These are phyloP conservation scores for Backusella morwellensis DNA, from an alignment of 192 early-diverging fungal species.

Conservation along the genomic window DNA sequence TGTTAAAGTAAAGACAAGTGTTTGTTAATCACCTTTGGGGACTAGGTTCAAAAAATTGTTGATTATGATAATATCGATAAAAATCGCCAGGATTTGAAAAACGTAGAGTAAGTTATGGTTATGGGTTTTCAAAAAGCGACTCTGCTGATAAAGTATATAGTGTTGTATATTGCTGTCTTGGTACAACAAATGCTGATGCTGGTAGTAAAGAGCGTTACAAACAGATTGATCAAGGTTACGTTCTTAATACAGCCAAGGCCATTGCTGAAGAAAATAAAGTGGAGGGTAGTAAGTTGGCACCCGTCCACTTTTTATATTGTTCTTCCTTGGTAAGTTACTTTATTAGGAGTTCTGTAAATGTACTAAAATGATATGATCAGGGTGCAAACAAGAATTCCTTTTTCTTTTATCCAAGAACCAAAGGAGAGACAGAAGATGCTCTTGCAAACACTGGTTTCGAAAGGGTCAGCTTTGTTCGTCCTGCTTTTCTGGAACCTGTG, in stretches of 20 bases:
- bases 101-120: conserved; percentile 39
- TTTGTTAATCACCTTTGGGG: no score
- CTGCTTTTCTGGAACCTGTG: conserved; percentile 46
- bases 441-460: conserved; percentile 62
- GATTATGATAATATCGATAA: conserved; percentile 73
- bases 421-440: conserved; percentile 74
- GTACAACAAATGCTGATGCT: conserved; percentile 64
- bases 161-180: conserved; percentile 71
- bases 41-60: conserved; percentile 59
- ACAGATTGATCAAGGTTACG: conserved; percentile 80
- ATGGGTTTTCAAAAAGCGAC: neutral
- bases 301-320: conserved; percentile 54
- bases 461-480: conserved; percentile 62
- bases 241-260: conserved; percentile 60
- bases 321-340: conserved; percentile 35
- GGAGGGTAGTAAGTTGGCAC: conserved; percentile 18
- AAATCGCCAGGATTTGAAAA: conserved; percentile 35
- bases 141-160: conserved; percentile 17
- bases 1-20: no score
- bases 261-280: conserved; percentile 51
- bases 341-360: neutral
- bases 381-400: conserved; percentile 53
- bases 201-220: conserved; percentile 64
- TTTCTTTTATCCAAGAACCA: conserved; percentile 69
- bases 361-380: conserved; percentile 48